These are phyloP conservation scores for Aspergillus cavernicola DNA, from an alignment of 495 filamentous ascomycete genomes.

Conservation along the genomic window DNA sequence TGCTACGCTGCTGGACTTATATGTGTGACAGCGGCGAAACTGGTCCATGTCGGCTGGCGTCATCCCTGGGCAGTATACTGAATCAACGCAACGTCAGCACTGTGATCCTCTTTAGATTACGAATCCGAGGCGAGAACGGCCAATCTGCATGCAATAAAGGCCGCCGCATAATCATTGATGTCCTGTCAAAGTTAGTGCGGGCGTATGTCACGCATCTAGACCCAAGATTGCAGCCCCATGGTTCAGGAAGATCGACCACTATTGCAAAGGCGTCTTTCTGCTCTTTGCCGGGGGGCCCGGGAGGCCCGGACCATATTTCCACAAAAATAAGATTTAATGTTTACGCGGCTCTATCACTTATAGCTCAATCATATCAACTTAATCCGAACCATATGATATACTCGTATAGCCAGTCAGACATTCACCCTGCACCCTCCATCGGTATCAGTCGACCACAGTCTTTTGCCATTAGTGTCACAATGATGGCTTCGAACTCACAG, in stretches of 20 bases:
- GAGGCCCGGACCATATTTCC: neutral
- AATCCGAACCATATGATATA: neutral
- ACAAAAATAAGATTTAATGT: neutral
- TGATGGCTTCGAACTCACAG: conserved; percentile 4
- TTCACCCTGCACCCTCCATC: neutral
- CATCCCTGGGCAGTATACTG: conserved; percentile 39
- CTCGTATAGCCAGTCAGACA: neutral
- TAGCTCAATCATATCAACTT: neutral
- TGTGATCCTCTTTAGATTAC: neutral
- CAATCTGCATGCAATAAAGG: neutral
- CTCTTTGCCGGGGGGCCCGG: no score
- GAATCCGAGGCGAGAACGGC: neutral
- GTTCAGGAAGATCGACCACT: no score
- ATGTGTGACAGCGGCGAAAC: conserved; percentile 60
- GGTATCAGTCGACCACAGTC: neutral
- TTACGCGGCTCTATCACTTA: neutral
- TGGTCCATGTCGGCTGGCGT: conserved; percentile 66
- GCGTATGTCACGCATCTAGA: neutral
- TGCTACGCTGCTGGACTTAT: conserved; percentile 58
- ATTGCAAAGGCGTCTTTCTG: no score
- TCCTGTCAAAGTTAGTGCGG: neutral
- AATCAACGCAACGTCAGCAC: neutral
- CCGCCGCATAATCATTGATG: neutral
- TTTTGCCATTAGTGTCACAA: neutral
- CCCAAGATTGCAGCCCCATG: no score